These are phyloP conservation scores for Barnettozyma vustinii DNA, from an alignment of 805 yeast genomes.

Conservation along the genomic window DNA sequence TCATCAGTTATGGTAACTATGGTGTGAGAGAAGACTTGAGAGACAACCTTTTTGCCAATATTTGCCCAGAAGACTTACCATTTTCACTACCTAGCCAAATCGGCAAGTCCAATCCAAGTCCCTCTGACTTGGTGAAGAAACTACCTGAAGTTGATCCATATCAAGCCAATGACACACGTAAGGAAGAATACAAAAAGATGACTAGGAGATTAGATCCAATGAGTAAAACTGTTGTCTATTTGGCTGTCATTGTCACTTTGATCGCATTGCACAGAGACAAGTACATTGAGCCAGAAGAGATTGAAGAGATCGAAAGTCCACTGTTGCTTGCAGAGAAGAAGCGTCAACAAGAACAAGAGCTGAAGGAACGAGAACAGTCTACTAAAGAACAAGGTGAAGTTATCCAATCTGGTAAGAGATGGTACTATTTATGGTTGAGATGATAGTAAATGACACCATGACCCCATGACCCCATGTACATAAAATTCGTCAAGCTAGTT, in stretches of 20 bases:
- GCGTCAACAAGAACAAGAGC: conserved; percentile 16
- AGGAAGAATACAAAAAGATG: conserved; percentile 39
- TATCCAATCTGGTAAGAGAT: conserved; percentile 11
- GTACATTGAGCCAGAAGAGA: conserved; percentile 36
- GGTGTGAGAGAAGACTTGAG: conserved; percentile 60
- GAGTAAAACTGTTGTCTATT: conserved; percentile 47
- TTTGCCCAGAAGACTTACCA: conserved; percentile 56
- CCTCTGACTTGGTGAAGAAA: conserved; percentile 23
- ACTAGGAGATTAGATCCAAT: conserved; percentile 50
- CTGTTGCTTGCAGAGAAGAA: conserved; percentile 35
- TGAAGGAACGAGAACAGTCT: conserved; percentile 14
- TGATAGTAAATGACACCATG: neutral
- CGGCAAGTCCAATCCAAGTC: conserved; percentile 9
- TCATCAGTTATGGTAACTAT: conserved; percentile 63
- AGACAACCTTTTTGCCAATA: conserved; percentile 36
- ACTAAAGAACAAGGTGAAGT: neutral
- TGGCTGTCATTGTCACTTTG: conserved; percentile 41
- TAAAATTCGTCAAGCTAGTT: neutral
- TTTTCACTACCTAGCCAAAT: conserved; percentile 39
- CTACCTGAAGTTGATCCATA: conserved; percentile 36
- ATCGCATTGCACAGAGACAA: conserved; percentile 55
- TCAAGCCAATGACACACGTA: conserved; percentile 39
- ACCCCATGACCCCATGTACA: neutral
- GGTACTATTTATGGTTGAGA: conserved; percentile 26
- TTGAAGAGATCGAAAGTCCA: conserved; percentile 31